Evolutionary conservation across 768 basidiomycete species (phyloP), one percentile per base, ranked within the genome.

Genomic region (Auricularia cornea): DNA sequence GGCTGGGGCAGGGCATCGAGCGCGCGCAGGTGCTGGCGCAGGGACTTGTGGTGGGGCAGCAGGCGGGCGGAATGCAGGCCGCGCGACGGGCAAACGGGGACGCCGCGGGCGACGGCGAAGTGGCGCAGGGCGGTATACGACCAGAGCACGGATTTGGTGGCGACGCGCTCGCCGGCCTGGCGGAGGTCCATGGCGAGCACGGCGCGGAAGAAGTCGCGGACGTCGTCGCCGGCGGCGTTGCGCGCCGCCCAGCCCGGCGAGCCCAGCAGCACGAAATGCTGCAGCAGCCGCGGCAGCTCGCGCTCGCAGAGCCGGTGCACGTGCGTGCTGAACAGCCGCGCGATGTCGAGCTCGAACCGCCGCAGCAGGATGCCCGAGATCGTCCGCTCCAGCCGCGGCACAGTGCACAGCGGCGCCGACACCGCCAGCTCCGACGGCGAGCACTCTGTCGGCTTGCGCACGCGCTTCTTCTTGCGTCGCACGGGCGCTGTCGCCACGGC

Each of bases 141-240:
- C 88, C 88, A 90, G 62, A 90, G 73, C 23, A 89, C 86, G 68
- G 86, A 88, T 79, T 89, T 90, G 10, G 88, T 89, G 8, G 89
- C 89, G 26, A 89, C 87, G 32, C 88, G 80, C 67, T 90, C 88
- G 20, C 88, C 89, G 0, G 87, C 85, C 72, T 90, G 86, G 31
- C 89, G 80, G 73, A 90, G 80, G 70, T 90, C 88, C 88, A 90
- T 89, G 64, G 80, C 81, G 65, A 90, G 83, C 57, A 81, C 82
- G 1, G 84, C 79, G 20, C 88, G 79, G 72, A 89, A 84, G 71
- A 88, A 89, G 68, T 90, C 88, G 65, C 87, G 89, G 70, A 90
- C 79, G 63, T 86, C 87, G 63, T 89, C 88, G 59, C 73, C 79
- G 64, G 86, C 83, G 8, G 86, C 78, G 64, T 89, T 89, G 69